phyloP scores from a whole-genome alignment of 2,329 filamentous ascomycete genomes.

The Trichoderma asperellum region DNA sequence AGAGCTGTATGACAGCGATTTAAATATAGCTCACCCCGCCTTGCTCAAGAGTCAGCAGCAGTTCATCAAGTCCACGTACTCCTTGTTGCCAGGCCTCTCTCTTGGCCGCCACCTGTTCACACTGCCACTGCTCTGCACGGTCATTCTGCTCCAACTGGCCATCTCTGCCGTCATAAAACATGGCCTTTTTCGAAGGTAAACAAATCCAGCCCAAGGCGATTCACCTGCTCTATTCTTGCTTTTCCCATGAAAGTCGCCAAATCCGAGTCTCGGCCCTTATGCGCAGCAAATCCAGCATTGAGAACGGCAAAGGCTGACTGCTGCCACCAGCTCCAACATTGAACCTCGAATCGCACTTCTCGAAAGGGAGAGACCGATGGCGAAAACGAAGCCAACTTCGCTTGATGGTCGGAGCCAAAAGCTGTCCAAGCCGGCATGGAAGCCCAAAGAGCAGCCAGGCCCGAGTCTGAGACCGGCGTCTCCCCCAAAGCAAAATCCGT shows the following conservation, averaged over 20 bases:
- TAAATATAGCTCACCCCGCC: neutral
- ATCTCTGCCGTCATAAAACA: slow-evolving; percentile 4
- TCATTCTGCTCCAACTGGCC: slow-evolving; percentile 8
- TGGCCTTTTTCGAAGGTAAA: slow-evolving; percentile 15
- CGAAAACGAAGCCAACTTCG: slow-evolving; percentile 35
- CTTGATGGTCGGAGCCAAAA: slow-evolving; percentile 37
- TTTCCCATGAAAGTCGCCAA: neutral
- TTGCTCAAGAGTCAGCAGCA: neutral
- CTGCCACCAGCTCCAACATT: neutral
- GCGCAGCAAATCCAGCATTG: neutral
- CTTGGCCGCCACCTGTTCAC: slow-evolving; percentile 17
- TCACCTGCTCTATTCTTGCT: neutral
- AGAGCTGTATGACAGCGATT: neutral
- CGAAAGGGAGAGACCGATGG: neutral
- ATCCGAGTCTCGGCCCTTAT: neutral
- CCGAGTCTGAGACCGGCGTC: slow-evolving; percentile 40
- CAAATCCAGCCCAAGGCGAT: neutral
- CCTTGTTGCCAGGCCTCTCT: neutral
- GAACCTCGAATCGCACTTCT: slow-evolving; percentile 1
- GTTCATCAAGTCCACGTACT: neutral
- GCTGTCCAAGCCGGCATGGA: slow-evolving; percentile 18
- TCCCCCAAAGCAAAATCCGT: slow-evolving; percentile 42
- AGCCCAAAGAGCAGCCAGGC: slow-evolving; percentile 22
- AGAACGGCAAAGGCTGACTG: neutral
- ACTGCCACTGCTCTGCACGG: slow-evolving; percentile 1